A percentile compares a stretch with the other conserved stretches of the same genome.
phyloP scores from a whole-genome alignment of 148 eudicot species.

The Heliosperma pusillum region DNA sequence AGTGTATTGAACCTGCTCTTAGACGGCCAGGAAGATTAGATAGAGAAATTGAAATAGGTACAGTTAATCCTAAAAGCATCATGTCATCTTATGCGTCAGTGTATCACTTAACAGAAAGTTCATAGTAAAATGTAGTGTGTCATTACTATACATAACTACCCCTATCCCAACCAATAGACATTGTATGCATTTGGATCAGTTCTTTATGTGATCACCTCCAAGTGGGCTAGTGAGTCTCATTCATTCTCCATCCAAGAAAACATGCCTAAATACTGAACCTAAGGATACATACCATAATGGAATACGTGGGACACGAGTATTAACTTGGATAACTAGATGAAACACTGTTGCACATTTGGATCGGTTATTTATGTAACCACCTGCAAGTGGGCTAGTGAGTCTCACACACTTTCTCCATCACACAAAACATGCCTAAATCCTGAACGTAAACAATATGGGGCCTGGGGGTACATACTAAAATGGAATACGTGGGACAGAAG shows the following conservation, averaged over 20 bases:
- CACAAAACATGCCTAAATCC: not conserved
- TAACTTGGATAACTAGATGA: not conserved
- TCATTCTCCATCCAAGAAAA: not conserved
- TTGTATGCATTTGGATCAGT: not conserved
- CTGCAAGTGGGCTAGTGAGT: not conserved
- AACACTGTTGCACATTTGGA: not conserved
- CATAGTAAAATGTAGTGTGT: not conserved
- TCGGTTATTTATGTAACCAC: not conserved
- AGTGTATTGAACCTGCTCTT: constrained; percentile 90
- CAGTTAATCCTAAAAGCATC: not conserved
- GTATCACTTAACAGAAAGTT: not conserved
- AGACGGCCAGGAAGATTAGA: constrained; percentile 95
- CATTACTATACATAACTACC: no score
- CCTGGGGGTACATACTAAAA: not conserved
- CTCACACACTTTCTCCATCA: not conserved
- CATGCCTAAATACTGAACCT: not conserved
- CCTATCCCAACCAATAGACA: not conserved
- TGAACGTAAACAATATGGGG: not conserved
- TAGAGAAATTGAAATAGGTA: constrained; percentile 93
- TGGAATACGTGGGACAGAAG: not conserved
- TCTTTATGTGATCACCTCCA: not conserved
- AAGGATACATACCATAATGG: not conserved
- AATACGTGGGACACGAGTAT: not conserved
- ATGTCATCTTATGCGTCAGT: not conserved
- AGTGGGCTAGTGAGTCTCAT: not conserved